Base-by-base conservation (phyloP, 2,329 filamentous ascomycete species). In the Venturia pyrina region DNA sequence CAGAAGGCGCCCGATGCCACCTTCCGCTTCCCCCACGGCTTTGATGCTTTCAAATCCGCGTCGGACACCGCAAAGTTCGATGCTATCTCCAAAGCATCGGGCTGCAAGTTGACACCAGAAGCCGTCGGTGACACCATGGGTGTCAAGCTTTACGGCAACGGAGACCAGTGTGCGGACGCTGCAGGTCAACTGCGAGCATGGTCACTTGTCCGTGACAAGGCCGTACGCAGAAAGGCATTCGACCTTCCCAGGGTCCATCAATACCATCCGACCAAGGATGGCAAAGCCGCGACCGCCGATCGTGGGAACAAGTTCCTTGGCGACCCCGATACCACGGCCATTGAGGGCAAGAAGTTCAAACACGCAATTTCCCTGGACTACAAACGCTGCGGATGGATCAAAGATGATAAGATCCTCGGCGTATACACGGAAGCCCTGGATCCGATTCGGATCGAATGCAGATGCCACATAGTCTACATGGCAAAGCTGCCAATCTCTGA, bases 361-460 rank as follows among this genome's bases (percentile, higher is more conserved):
- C 7, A 34, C 28, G 53, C 53, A n/a, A 43, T 17, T 17, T 28
- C 44, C n/a, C 28, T 62, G 21, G n/a, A 62, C 6, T 62, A 32
- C 40, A 44, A 62, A 10, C 17, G 15, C 7, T 41, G 28, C 15
- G 60, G 53, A 6, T 66, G 64, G 64, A 41, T 21, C 15, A 17
- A 10, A 1, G 13, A 65, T 24, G 57, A 21, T 13, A 57, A 66
- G 10, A 57, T 50, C n/a, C 57, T 66, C 19, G 64, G 64, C 11
- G 8, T 24, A n/a, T 32, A 8, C 17, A 37, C 63, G 21, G 64
- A 66, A 32, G 64, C 56, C 17, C 43, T 66, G 1, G 57, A 66
- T 21, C 46, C 28, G 11, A 48, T 66, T 32, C 64, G 64, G 15
- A 66, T 64, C 57, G 57, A 66, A 13, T 7, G 21, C 24, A 5